Evolutionary conservation across 1,139 yeast genomes (phyloP), one percentile per base, ranked within the genome.

Genomic region (Protomyces inundatus): DNA sequence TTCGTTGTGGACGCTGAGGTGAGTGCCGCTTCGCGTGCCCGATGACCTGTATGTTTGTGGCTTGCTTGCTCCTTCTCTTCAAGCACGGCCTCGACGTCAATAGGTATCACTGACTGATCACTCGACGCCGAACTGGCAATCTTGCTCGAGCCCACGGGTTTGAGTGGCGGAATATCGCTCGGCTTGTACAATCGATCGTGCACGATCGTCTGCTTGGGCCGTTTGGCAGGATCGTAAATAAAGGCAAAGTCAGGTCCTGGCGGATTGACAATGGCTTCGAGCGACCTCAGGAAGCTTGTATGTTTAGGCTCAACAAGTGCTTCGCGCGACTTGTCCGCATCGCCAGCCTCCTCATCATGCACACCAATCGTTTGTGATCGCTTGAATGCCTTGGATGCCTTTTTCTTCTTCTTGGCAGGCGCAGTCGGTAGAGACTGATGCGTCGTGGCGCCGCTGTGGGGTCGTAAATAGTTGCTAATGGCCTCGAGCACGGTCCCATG

Each of bases 121-220:
- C 10, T 10, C 30, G 48, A n/a, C 52, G 37, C 40, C 30, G 36
- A 6, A 5, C 48, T 9, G 35, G 36, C 16, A 4, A 34, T 9
- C 42, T 34, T 34, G 23, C 56, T 46, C 12, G 23, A 23, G 39
- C 39, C 12, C 1, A 30, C 48, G n/a, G 62, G 52, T 70, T 76
- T 62, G 66, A 70, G 52, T 33, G 81, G 81, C 1, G 96, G 96
- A 1, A 87, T 74, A 69, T 86, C 88, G 2, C 78, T 75, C 66
- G 84, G 87, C 45, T 76, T 78, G 74, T 93, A 93, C 33, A 84
- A 77, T 69, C 86, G 84, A 72, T 93, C 98, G 73, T 93, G 98
- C 69, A 93, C 69, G 76, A 89, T 84, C 42, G 46, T 40, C 30
- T 58, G 56, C 42, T 36, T 36, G 14, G 81, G 82, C 48, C 96